Evolutionary conservation across 2,329 filamentous ascomycete species (phyloP), one percentile per base, ranked within the genome.

Genomic region (Meredithiella fracta): DNA sequence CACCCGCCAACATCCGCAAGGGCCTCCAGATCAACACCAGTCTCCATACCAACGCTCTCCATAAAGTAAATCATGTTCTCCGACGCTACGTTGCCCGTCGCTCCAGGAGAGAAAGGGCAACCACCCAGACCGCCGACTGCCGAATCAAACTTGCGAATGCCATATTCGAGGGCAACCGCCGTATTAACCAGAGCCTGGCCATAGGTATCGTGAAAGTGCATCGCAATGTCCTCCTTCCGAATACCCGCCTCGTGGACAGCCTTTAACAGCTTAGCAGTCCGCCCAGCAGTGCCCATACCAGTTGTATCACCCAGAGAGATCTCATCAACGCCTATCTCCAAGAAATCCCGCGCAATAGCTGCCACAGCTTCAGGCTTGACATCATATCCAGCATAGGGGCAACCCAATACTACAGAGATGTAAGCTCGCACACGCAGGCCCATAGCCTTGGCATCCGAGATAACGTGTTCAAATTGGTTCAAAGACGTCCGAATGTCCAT

Each of bases 181-280:
- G 82, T 83, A 65, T 94, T 94, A 6, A 88, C 83, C n/a, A 91
- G 72, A 1, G 86, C 87, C 70, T 89, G 84, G 1, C 86, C 87
- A 65, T 89, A 91, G 1, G 88, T 94, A 64, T 94, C 86, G 67
- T 94, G 88, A 64, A 94, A 91, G 67, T 94, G 88, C 70, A 90
- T 80, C 0, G 86, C 86, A 9, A 94, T 69, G 62, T 86, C 82
- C 62, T 82, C 79, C 55, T 75, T 76, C 20, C 82, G 75, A 17
- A 94, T 75, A 0, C 82, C 83, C 1, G 83, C 84, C 1, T 79
- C 76, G 7, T 73, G 68, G 67, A 88, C 70, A 56, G 81, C 81
- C 60, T 75, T 74, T 58, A 89, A 71, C 50, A 89, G 70, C 56
- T 79, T 77, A 56, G 73, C 71, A 1, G 83, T 87, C 56, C 79